phyloP scores from a whole-genome alignment of 805 yeast species.

The Diddensiella santjacobensis region DNA sequence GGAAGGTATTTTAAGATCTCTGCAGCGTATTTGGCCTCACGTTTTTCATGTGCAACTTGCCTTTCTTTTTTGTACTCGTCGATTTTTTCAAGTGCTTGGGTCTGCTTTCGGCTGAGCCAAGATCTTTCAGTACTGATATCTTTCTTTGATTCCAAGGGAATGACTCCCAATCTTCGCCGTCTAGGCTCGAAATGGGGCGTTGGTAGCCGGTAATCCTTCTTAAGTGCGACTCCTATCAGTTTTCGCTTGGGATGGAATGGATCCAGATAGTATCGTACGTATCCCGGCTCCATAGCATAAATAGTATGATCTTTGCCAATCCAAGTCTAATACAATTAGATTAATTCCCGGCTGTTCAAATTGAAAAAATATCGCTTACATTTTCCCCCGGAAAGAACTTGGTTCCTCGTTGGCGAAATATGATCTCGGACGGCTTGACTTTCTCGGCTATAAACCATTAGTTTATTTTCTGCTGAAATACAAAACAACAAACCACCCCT shows the following conservation, averaged over 20 bases:
- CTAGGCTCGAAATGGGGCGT: slow-evolving; percentile 90
- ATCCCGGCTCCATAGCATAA: slow-evolving; percentile 89
- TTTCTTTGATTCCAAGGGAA: slow-evolving; percentile 45
- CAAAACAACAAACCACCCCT: too few species aligned
- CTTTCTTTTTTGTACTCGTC: slow-evolving; percentile 41
- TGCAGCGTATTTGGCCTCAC: slow-evolving; percentile 31
- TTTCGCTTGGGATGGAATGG: slow-evolving; percentile 94
- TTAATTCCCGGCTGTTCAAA: too few species aligned
- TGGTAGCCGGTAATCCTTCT: slow-evolving; percentile 63
- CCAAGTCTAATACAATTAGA: not conserved
- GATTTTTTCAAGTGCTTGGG: slow-evolving; percentile 51
- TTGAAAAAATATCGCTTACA: too few species aligned
- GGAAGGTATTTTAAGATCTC: slow-evolving; percentile 31
- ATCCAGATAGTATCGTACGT: slow-evolving; percentile 83
- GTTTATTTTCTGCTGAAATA: too few species aligned
- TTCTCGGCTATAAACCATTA: slow-evolving; percentile 39
- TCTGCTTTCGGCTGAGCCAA: slow-evolving; percentile 65
- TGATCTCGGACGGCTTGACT: slow-evolving; percentile 79
- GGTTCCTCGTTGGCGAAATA: slow-evolving; percentile 94
- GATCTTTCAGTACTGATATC: slow-evolving; percentile 57
- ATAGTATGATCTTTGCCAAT: slow-evolving; percentile 92
- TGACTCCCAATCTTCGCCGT: slow-evolving; percentile 76
- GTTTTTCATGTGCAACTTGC: slow-evolving; percentile 36
- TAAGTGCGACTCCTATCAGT: slow-evolving; percentile 83
- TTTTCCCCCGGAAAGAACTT: slow-evolving; percentile 93